Base-by-base conservation (phyloP, 176 grass and related monocot genomes). In the Lolium rigidum region DNA sequence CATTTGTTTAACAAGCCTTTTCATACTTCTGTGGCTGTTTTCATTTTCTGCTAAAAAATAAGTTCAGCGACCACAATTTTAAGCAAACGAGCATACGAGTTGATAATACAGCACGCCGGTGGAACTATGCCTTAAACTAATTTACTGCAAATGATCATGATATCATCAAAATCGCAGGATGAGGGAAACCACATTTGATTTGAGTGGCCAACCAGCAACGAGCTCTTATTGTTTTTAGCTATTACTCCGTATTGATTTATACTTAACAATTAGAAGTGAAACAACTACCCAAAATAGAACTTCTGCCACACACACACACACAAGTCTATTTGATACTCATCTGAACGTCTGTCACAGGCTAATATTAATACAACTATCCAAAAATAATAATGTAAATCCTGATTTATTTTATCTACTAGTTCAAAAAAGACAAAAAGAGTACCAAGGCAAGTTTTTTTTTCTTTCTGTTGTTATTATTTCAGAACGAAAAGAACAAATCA, bases 111-210 rank as follows among this genome's bases (percentile, higher is more conserved):
- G 11, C 18, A 24, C 16, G 56, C 18, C 22, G 26, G 13, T 49
- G 84, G 39, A 86, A 61, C 38, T 85, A 64, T n/a, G 20, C 76
- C 52, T 13, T 10, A 26, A n/a, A 70, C 11, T 75, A 59, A 18
- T 50, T 79, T 74, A 64, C 46, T 35, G n/a, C 52, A 78, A 37
- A 8, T 25, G 24, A 52, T 16, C 6, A 69, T 50, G 7, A 63
- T 47, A 70, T 22, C 4, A 18, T 10, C 12, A 81, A 24, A 82
- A 26, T 61, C 62, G 22, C 5, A 25, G 31, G 39, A 64, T 78
- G 17, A 52, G 31, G 39, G 50, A 6, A 17, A 78, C 81, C 44
- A 37, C n/a, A 10, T 54, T 59, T 31, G 5, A 78, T 54, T 59
- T 31, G 5, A 78, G 54, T 71, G 49, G 17, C 9, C 35, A 54